phyloP scores from a whole-genome alignment of 352 stramenopile species.

The Phytopythium litorale region DNA sequence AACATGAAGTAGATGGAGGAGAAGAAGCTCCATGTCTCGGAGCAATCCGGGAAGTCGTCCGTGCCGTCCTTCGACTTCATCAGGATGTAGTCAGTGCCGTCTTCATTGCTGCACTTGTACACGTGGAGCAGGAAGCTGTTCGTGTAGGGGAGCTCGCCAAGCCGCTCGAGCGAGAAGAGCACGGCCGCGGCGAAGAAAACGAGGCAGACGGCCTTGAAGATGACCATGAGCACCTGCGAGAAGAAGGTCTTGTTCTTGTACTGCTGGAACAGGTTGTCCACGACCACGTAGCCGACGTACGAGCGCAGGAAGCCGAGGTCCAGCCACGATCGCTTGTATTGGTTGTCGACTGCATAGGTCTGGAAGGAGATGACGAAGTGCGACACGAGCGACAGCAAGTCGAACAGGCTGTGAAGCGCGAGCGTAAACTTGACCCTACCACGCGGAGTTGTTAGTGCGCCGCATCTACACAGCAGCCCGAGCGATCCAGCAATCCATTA shows the following conservation, averaged over 20 bases:
- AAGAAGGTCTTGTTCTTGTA: slow-evolving; percentile 83
- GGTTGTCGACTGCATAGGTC: slow-evolving; percentile 49
- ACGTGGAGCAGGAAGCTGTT: slow-evolving; percentile 84
- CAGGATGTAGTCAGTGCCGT: slow-evolving; percentile 45
- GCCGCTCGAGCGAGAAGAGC: slow-evolving; percentile 79
- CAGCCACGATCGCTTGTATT: slow-evolving; percentile 70
- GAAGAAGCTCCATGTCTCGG: slow-evolving; percentile 85
- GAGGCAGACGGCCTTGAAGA: slow-evolving; percentile 73
- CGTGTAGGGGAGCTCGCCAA: slow-evolving; percentile 78
- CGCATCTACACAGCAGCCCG: not conserved
- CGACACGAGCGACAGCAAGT: slow-evolving; percentile 77
- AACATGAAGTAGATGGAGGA: slow-evolving; percentile 90
- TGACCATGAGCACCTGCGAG: slow-evolving; percentile 67
- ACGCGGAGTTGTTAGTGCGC: not conserved
- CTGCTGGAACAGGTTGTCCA: slow-evolving; percentile 62
- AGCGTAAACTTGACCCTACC: slow-evolving; percentile 57
- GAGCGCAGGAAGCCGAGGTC: slow-evolving; percentile 84
- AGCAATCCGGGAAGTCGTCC: slow-evolving; percentile 45
- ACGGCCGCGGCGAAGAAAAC: slow-evolving; percentile 83
- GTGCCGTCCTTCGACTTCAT: slow-evolving; percentile 49
- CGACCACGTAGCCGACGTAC: slow-evolving; percentile 82
- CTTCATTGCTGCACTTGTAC: slow-evolving; percentile 69
- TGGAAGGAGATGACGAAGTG: slow-evolving; percentile 79
- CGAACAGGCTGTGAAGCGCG: slow-evolving; percentile 69
- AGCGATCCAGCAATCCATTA: slow-evolving; percentile 2